phyloP scores from a whole-genome alignment of 1,284 basidiomycete genomes.

The Volvariella volvacea region DNA sequence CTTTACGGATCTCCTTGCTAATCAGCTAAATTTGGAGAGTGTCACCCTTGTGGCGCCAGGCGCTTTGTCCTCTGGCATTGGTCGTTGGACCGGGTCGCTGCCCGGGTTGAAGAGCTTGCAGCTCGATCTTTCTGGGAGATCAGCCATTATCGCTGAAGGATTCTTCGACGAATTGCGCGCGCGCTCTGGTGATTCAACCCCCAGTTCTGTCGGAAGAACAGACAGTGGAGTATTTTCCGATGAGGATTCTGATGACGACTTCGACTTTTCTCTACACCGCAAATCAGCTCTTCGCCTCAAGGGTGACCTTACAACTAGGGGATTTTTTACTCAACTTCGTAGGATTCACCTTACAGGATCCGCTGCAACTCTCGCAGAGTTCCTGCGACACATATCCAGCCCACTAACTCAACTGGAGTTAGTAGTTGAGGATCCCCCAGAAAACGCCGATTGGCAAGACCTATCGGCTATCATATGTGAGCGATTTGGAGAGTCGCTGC shows the following conservation, averaged over 20 bases:
- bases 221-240: slow-evolving; percentile 69
- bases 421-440: slow-evolving; percentile 69
- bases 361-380: slow-evolving; percentile 57
- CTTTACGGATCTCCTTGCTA: slow-evolving; percentile 55
- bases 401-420: slow-evolving; percentile 59
- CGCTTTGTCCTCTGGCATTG: slow-evolving; percentile 57
- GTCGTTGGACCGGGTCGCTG: slow-evolving; percentile 59
- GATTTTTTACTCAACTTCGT: slow-evolving; percentile 50
- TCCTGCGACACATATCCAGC: slow-evolving; percentile 60
- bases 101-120: slow-evolving; percentile 54
- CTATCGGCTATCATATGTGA: slow-evolving; percentile 56
- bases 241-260: slow-evolving; percentile 47
- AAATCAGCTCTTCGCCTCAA: slow-evolving; percentile 59
- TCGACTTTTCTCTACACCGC: slow-evolving; percentile 64
- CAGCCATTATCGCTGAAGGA: slow-evolving; percentile 60
- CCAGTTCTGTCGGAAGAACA: slow-evolving; percentile 53
- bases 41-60: slow-evolving; percentile 64
- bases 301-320: slow-evolving; percentile 40
- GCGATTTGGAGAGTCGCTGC: slow-evolving; percentile 50
- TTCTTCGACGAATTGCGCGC: slow-evolving; percentile 66
- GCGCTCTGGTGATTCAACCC: slow-evolving; percentile 60
- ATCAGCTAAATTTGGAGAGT: slow-evolving; percentile 54
- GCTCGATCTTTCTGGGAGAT: slow-evolving; percentile 63
- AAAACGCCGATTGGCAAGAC: slow-evolving; percentile 65
- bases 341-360: slow-evolving; percentile 63